Base-by-base conservation (phyloP, 768 basidiomycete species). In the Atractiella rhizophila region DNA sequence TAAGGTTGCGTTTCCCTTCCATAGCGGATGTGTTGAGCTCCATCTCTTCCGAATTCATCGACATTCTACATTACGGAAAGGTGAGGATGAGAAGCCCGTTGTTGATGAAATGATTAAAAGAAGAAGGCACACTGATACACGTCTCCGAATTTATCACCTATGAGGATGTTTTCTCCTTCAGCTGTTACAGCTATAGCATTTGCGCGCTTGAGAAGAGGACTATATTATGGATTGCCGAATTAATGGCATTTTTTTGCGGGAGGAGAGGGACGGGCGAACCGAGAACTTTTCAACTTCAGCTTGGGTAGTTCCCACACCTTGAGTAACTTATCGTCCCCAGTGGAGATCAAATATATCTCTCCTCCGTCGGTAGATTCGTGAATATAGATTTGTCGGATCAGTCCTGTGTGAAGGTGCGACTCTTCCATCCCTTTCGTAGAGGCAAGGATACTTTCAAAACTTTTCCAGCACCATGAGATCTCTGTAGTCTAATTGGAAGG, bases 121-220 rank as follows among this genome's bases (percentile, higher is more conserved):
- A 57, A 36, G 15, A 45, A 28, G 28, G 47, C 63, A 40, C 37
- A 76, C 80, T 70, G 70, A 61, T 83, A 88, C 29, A 88, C 68
- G 54, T 94, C 88, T 0, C 88, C 88, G 47, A 91, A 86, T 59
- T 91, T 94, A 60, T 98, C 88, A 2, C 81, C 71, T 11, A 80
- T 70, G 2, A 94, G 57, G 44, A 98, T 72, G 0, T 67, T 71
- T 46, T 69, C 59, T 0, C 66, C 67, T 32, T 73, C 65, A 4
- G 54, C 59, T 0, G 74, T 71, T 50, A 91, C 72, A 0, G 59
- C 56, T 21, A 91, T 54, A 2, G 63, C 63, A 0, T 81, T 83
- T 0, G 80, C 71, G 44, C 74, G 74, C 60, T 94, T 94, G 0
- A 77, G 73, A n/a, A n/a, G 2, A 86, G 63, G 46, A 78, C 74